Percentiles rank a stretch among this genome's conserved stretches.
Evolutionary conservation across 2,329 filamentous ascomycete genomes (phyloP).

Genomic region (Fusarium virguliforme): DNA sequence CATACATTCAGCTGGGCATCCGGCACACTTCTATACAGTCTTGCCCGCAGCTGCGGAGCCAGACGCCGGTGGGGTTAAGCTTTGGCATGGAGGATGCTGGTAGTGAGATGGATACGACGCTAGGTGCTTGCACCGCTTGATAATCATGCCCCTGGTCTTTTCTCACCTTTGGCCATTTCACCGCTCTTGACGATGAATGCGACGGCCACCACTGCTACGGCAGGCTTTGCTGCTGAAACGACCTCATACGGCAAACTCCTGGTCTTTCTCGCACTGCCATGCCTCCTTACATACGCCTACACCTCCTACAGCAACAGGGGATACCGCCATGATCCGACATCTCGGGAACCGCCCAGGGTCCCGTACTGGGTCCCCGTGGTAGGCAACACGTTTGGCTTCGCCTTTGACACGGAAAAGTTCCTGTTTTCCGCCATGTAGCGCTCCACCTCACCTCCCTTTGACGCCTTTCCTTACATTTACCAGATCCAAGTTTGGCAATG

Average conservation of each 20-base stretch:
- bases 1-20: neutral
- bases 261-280: conserved; percentile 12
- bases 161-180: conserved; percentile 3
- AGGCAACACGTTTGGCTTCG: conserved; percentile 37
- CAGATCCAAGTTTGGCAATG: conserved; percentile 40
- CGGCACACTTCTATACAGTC: neutral
- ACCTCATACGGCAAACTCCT: neutral
- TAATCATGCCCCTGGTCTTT: conserved; percentile 3
- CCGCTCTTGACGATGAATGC: conserved; percentile 25
- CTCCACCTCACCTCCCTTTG: neutral
- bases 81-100: conserved; percentile 3
- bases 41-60: neutral
- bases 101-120: neutral
- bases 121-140: neutral
- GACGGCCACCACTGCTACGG: neutral
- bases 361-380: conserved; percentile 40
- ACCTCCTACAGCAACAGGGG: conserved; percentile 22
- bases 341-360: conserved; percentile 32
- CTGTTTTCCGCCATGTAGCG: conserved; percentile 30
- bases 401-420: conserved; percentile 37
- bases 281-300: conserved; percentile 29
- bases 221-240: neutral
- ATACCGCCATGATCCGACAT: neutral
- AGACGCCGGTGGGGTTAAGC: conserved; percentile 2
- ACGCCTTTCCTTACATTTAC: neutral